These are phyloP conservation scores for Penicillium digitatum DNA, from an alignment of 2,329 filamentous ascomycete species.

Conservation along the genomic window DNA sequence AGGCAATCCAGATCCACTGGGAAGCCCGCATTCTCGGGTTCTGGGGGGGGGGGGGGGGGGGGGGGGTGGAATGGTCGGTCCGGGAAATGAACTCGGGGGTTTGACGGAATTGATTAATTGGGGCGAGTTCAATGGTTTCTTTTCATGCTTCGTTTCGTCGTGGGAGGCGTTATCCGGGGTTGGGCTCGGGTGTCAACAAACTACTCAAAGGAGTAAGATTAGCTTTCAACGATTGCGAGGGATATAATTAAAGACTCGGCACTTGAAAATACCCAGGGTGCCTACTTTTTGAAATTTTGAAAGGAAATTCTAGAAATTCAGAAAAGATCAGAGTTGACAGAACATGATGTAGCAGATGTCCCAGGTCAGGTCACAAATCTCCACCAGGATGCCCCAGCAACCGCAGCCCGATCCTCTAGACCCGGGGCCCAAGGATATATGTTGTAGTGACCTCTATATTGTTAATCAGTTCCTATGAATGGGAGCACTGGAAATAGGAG, in stretches of 20 bases:
- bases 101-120: neutral
- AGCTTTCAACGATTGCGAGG: constrained; percentile 3
- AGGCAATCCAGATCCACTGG: constrained; percentile 32
- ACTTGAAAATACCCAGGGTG: neutral
- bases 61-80: neutral
- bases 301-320: neutral
- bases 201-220: constrained; percentile 31
- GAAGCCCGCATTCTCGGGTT: constrained; percentile 33
- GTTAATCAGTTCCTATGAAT: neutral
- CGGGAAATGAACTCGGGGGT: neutral
- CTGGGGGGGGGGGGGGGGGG: neutral
- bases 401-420: constrained; percentile 21
- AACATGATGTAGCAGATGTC: constrained; percentile 18
- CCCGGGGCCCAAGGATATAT: neutral
- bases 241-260: neutral
- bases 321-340: neutral
- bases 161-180: constrained; percentile 9
- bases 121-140: neutral
- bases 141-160: constrained; percentile 11
- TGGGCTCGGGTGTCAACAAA: constrained; percentile 31
- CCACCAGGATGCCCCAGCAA: constrained; percentile 37
- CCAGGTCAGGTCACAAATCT: constrained; percentile 27
- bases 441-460: neutral
- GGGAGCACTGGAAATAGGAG: neutral
- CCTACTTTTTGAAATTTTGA: neutral